Evolutionary conservation across 2,329 filamentous ascomycete species (phyloP), one percentile per base, ranked within the genome.

Genomic region (Hypoxylon sp.): DNA sequence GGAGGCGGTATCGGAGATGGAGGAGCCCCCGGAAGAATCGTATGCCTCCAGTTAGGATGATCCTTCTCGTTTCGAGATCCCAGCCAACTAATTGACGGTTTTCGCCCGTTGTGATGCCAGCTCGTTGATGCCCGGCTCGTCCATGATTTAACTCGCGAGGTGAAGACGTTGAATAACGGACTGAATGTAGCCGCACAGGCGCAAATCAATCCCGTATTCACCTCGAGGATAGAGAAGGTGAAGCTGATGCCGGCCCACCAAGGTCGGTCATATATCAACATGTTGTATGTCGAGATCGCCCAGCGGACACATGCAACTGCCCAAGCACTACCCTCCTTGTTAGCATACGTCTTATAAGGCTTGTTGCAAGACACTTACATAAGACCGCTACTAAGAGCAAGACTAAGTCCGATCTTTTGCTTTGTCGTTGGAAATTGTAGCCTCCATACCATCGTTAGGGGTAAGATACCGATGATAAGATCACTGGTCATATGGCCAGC

Each of bases 161-260:
- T 61, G 17, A 72, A 67, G 36, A 48, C 50, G 46, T 73, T 72
- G 34, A 72, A 67, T 38, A 76, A 65, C 7, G 75, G 75, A 10
- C 67, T 72, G 46, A 75, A 73, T 1, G 75, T 76, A 21, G 74
- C 75, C 4, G 72, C 71, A 62, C 75, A 77, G 43, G 72, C 73
- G 53, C 75, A 77, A 10, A 77, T 77, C 10, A 77, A 43, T 7
- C 75, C 75, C 2, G 74, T 75, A 55, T 77, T 76, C 1, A 77
- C 72, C 36, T 77, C 75, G 48, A 77, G 68, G 10, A 77, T 76
- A 1, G 75, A 76, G 41, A 77, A 75, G 2, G 72, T 69, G 46
- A 77, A 77, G 45, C 73, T 72, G 11, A 76, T 74, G 2, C 75
- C 75, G 1, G 75, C 75, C 75, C 75, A 77, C 75, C 75, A 76